Base-by-base conservation (phyloP, 805 yeast species). In the Torulaspora quercuum region DNA sequence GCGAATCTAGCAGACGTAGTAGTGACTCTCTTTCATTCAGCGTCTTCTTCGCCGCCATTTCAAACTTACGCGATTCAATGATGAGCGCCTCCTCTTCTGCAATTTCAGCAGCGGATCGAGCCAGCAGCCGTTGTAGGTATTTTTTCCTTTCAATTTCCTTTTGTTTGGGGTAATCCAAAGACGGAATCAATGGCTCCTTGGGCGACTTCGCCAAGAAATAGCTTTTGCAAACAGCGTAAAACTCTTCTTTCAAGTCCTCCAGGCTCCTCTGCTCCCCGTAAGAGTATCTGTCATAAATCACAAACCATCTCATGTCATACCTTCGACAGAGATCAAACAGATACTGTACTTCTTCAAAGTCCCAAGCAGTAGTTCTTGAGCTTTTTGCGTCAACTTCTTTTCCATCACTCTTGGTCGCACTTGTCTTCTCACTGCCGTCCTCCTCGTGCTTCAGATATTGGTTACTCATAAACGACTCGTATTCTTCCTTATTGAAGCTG, bases 1-100 rank as follows among this genome's bases (percentile, higher is more conserved):
- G 97, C 1, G 95, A 81, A 54, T 92, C 97, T 39, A 92, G 68
- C 18, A 89, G 65, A 15, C 83, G 78, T 29, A 92, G 65, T 22
- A 92, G 61, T 33, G 83, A 80, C 2, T 86, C 80, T 47, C 98
- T 72, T 58, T 92, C 98, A 31, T 71, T 65, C 35, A 88, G 70
- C 70, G 90, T 83, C 59, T 85, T 83, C 65, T 87, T 89, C 0
- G 97, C 95, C 2, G 95, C 85, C 39, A 87, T 75, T 55, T 92
- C 97, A 45, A 92, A 85, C 46, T 90, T 80, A 32, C 95, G 75
- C 2, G 97, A 94, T 57, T 92, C 98, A 19, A 90, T 80, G 7
- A 92, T 85, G 33, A 92, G 68, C 0, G 95, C 87, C 59, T 92
- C 97, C 57, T 92, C 99, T 64, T 92, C 98, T 0, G 97, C 97